phyloP scores from a whole-genome alignment of 2,329 filamentous ascomycete genomes.

The Nothophaeocryptopus gaeumannii region DNA sequence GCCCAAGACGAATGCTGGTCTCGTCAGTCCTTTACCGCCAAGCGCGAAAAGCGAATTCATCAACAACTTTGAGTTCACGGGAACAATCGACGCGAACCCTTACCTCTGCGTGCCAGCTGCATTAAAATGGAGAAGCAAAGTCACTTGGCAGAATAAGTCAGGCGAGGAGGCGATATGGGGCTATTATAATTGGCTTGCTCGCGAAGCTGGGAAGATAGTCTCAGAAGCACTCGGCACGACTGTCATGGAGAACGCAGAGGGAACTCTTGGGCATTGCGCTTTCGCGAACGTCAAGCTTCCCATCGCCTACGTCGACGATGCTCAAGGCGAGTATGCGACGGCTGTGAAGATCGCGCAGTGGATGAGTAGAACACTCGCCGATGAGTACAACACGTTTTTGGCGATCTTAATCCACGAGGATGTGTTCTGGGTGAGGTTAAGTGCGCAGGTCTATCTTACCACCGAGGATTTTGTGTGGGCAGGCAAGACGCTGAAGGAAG shows the following conservation, averaged over 20 bases:
- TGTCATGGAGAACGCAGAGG: constrained; percentile 64
- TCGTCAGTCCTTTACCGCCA: constrained; percentile 42
- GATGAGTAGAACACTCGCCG: constrained; percentile 42
- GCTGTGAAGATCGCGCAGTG: constrained; percentile 39
- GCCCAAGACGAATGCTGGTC: constrained; percentile 37
- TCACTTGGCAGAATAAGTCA: constrained; percentile 40
- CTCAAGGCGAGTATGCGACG: constrained; percentile 31
- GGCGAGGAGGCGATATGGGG: constrained; percentile 67
- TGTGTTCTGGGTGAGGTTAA: constrained; percentile 68
- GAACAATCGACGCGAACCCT: constrained; percentile 68
- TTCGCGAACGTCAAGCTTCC: constrained; percentile 75
- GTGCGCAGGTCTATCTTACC: constrained; percentile 82
- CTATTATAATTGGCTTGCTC: constrained; percentile 64
- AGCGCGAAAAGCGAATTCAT: constrained; percentile 60
- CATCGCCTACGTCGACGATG: constrained; percentile 45
- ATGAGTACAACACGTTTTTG: constrained; percentile 70
- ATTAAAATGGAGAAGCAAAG: constrained; percentile 61
- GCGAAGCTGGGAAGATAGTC: constrained; percentile 59
- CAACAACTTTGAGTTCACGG: constrained; percentile 62
- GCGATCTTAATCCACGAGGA: constrained; percentile 60
- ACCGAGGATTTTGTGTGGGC: constrained; percentile 72
- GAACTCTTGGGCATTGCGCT: constrained; percentile 63
- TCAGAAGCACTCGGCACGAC: constrained; percentile 66
- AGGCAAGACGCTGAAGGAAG: constrained; percentile 55
- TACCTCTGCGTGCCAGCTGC: constrained; percentile 70